These are phyloP conservation scores for Hericium coralloides DNA, from an alignment of 768 basidiomycete species.

Conservation along the genomic window DNA sequence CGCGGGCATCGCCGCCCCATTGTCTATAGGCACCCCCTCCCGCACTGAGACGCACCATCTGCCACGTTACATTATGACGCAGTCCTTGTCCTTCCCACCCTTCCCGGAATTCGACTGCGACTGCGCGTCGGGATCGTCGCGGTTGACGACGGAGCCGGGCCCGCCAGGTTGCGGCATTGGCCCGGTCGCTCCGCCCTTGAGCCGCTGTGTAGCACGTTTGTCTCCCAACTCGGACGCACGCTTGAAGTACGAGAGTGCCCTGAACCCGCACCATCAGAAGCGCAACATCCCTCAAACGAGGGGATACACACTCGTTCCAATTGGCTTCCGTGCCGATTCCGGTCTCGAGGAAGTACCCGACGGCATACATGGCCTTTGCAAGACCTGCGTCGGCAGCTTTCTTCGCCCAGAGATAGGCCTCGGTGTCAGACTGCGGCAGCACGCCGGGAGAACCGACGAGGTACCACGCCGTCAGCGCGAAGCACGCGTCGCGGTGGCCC, in stretches of 20 bases:
- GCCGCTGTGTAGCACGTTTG: conserved; percentile 82
- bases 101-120: conserved; percentile 31
- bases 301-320: conserved; percentile 52
- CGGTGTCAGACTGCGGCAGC: conserved; percentile 95
- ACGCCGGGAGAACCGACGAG: conserved; percentile 97
- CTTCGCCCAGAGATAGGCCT: conserved; percentile 96
- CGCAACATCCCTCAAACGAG: not conserved
- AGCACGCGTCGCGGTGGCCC: conserved; percentile 93
- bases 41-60: not conserved
- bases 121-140: conserved; percentile 32
- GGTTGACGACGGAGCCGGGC: conserved; percentile 51
- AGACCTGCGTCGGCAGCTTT: conserved; percentile 90
- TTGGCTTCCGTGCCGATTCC: conserved; percentile 75
- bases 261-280: conserved; percentile 18
- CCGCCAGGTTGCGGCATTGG: conserved; percentile 51
- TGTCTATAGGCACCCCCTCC: too few relatives aligned
- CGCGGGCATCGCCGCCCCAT: too few relatives aligned
- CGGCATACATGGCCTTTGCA: conserved; percentile 94
- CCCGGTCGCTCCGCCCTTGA: conserved; percentile 51
- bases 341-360: conserved; percentile 96
- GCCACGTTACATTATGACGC: conserved; percentile 70
- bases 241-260: conserved; percentile 78
- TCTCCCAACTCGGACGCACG: conserved; percentile 88
- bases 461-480: conserved; percentile 98
- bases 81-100: conserved; percentile 68